Base-by-base conservation (phyloP, 2,329 filamentous ascomycete species). In the Xylariaceae sp. region DNA sequence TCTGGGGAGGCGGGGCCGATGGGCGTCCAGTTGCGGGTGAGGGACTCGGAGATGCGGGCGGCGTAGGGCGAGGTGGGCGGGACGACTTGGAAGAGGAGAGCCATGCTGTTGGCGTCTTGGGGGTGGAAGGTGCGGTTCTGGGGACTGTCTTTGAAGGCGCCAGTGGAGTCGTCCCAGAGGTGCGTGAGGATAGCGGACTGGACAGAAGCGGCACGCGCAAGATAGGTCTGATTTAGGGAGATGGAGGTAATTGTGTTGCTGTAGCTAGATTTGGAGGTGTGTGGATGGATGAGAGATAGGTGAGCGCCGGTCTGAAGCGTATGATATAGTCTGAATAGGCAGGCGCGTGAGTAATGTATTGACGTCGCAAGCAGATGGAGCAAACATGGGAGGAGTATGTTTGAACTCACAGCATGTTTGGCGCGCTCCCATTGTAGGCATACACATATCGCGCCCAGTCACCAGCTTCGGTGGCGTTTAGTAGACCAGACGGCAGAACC, bases 1-100 rank as follows among this genome's bases (percentile, higher is more conserved):
- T 41, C 39, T 2, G 36, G 33, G 15, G 39, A 33, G 12, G 34
- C 33, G 16, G 39, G 26, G 26, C 39, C 34, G n/a, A 37, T 37
- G 16, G 39, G 34, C 8, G 33, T 17, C 39, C 34, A 41, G 13
- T 34, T 33, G 17, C 6, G 26, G 18, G 34, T 28, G 17, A 37
- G 19, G n/a, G 34, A n/a, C 28, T 24, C 19, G 16, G 22, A 35
- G n/a, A 42, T 17, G 18, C 19, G 18, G 16, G 3, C 16, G 6
- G 40, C 34, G 12, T 13, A 29, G 8, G 16, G 13, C 17, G 26
- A 18, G 31, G 24, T 33, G 15, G 39, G 26, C 9, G 9, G 9
- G 26, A 29, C 26, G 29, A 41, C 34, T 3, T 34, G 26, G 22
- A 19, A 22, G 32, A 42, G 30, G 17, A 42, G 12, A 9, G 40